Percentiles rank a stretch among this genome's conserved stretches.
Evolutionary conservation across 768 basidiomycete species (phyloP).

Genomic region (Mycena polygramma): DNA sequence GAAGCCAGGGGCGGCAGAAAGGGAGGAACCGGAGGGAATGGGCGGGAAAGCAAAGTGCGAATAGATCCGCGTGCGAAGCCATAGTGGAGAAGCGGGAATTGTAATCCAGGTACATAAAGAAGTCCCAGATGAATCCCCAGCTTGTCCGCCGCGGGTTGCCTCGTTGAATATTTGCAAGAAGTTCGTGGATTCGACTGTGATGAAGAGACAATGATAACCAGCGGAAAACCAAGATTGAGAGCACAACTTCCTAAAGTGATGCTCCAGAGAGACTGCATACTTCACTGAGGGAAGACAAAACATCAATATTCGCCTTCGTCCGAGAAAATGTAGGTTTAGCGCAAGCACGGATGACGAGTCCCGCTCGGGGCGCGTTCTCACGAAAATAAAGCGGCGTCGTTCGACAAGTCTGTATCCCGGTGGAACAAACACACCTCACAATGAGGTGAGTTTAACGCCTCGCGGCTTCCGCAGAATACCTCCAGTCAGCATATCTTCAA

Average conservation of each 20-base stretch:
- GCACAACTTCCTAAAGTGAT: neutral
- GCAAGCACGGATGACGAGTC: neutral
- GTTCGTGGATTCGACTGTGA: neutral
- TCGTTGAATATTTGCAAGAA: neutral
- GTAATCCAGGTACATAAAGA: constrained; percentile 4
- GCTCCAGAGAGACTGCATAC: neutral
- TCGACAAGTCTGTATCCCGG: constrained; percentile 1
- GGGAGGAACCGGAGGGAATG: neutral
- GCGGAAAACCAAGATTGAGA: neutral
- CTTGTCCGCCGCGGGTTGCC: neutral
- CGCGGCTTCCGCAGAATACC: constrained; percentile 8
- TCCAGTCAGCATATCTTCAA: neutral
- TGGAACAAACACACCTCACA: neutral
- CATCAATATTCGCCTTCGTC: too few relatives aligned
- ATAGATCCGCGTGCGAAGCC: constrained; percentile 15
- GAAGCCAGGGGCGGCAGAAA: neutral
- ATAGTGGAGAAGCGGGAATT: neutral
- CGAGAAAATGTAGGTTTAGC: too few relatives aligned
- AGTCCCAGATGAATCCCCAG: neutral
- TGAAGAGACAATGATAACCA: neutral
- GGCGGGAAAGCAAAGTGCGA: neutral
- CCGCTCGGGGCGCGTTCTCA: neutral
- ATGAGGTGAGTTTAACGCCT: constrained; percentile 12
- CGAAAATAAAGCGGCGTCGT: neutral
- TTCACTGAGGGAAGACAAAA: neutral